Evolutionary conservation across 768 basidiomycete genomes (phyloP).

Genomic region (Lactarius deliciosus): DNA sequence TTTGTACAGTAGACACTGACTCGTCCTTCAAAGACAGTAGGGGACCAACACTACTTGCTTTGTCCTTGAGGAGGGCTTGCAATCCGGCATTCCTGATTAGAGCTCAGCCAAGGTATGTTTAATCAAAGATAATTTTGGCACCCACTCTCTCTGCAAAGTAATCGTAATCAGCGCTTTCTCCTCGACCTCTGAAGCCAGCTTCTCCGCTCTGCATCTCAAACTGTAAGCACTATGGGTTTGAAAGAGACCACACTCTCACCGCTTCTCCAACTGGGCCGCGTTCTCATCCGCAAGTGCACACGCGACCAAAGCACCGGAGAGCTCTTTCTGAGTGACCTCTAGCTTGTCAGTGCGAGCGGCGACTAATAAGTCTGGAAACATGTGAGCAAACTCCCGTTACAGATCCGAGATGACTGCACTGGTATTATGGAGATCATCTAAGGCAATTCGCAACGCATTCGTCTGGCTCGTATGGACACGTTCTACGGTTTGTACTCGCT

Average conservation of each 20-base stretch:
- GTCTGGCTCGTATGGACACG: constrained; percentile 17
- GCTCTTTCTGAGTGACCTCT: constrained; percentile 22
- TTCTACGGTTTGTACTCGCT: constrained; percentile 22
- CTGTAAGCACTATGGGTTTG: neutral
- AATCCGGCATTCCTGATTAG: constrained; percentile 24
- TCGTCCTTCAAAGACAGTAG: constrained; percentile 25
- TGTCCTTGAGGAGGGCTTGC: constrained; percentile 24
- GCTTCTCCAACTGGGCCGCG: constrained; percentile 8
- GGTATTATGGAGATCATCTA: constrained; percentile 24
- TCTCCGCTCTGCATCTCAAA: constrained; percentile 9
- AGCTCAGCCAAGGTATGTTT: neutral
- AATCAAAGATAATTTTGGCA: neutral
- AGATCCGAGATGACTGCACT: constrained; percentile 11
- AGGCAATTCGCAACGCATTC: constrained; percentile 11
- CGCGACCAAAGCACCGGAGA: constrained; percentile 14
- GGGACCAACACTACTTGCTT: constrained; percentile 3
- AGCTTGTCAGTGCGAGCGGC: constrained; percentile 21
- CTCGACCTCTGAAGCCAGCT: constrained; percentile 13
- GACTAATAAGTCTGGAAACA: constrained; percentile 7
- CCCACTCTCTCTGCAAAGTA: constrained; percentile 23
- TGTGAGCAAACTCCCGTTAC: neutral
- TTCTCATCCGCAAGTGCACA: constrained; percentile 19
- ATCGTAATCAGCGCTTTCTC: constrained; percentile 9
- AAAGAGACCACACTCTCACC: constrained; percentile 2
- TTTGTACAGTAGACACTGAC: constrained; percentile 17